Percentiles rank a stretch among this genome's conserved stretches.
Conservation (phyloP, 2,329 filamentous ascomycete species). For the Pseudocercospora vitis region DNA sequence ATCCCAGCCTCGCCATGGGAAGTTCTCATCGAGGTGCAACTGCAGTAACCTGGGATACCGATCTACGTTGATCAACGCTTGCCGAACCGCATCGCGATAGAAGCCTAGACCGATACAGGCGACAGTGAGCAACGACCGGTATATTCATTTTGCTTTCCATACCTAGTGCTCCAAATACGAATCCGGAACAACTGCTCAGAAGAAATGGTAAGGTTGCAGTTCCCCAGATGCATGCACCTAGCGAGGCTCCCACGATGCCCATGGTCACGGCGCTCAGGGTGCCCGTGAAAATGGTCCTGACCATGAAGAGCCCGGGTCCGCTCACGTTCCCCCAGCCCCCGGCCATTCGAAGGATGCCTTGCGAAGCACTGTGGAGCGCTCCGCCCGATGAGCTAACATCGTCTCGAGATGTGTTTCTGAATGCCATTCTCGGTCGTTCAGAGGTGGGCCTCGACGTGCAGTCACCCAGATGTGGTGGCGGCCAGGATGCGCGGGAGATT, state of each 20-base stretch:
- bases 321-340: conserved; percentile 15
- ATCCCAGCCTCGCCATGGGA: conserved; percentile 9
- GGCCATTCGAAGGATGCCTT: conserved; percentile 14
- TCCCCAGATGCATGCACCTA: conserved; percentile 10
- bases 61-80: conserved; percentile 15
- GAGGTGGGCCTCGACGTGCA: neutral
- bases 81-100: conserved; percentile 8
- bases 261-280: conserved; percentile 13
- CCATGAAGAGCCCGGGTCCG: conserved; percentile 19
- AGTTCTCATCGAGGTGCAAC: conserved; percentile 20
- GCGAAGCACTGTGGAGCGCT: conserved; percentile 12
- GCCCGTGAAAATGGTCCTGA: conserved; percentile 15
- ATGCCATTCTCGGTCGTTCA: conserved; percentile 6
- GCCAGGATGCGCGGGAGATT: neutral
- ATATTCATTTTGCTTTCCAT: neutral
- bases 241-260: conserved; percentile 9
- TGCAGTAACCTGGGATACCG: conserved; percentile 16
- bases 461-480: neutral
- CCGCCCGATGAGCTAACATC: conserved; percentile 4
- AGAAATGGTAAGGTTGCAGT: conserved; percentile 18
- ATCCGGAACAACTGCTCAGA: conserved; percentile 11
- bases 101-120: neutral
- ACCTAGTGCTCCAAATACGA: conserved; percentile 16
- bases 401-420: conserved; percentile 10
- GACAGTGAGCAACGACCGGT: neutral